These are phyloP conservation scores for Ophiocordyceps camponoti-saundersi DNA, from an alignment of 2,329 filamentous ascomycete genomes.

Conservation along the genomic window DNA sequence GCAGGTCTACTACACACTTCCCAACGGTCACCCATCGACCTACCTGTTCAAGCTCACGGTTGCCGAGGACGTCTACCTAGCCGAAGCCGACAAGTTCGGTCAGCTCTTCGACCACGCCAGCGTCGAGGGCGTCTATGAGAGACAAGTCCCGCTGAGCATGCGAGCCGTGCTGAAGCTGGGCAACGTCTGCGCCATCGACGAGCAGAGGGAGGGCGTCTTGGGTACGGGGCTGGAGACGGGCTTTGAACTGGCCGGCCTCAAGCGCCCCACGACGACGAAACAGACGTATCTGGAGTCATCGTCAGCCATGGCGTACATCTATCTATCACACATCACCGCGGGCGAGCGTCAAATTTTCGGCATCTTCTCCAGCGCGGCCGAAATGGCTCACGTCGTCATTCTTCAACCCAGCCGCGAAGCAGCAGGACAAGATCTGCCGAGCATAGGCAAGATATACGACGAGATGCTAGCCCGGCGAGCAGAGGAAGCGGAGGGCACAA, in stretches of 20 bases:
- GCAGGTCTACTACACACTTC: conserved; percentile 82
- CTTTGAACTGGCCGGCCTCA: conserved; percentile 69
- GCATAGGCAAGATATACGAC: conserved; percentile 73
- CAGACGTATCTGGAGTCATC: conserved; percentile 58
- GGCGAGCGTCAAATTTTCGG: conserved; percentile 90
- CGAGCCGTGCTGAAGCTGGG: conserved; percentile 80
- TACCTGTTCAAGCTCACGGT: conserved; percentile 92
- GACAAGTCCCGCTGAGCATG: conserved; percentile 71
- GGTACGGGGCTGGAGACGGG: conserved; percentile 87
- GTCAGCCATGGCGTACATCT: conserved; percentile 65
- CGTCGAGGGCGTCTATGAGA: conserved; percentile 95
- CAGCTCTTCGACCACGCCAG: conserved; percentile 79
- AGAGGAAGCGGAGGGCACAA: conserved; percentile 48
- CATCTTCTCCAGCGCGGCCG: conserved; percentile 68
- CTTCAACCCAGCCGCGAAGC: conserved; percentile 61
- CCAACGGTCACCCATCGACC: conserved; percentile 85
- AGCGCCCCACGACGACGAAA: conserved; percentile 44
- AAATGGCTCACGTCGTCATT: conserved; percentile 75
- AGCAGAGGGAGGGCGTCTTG: conserved; percentile 74
- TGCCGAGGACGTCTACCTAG: conserved; percentile 72
- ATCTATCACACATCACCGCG: conserved; percentile 80
- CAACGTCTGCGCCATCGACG: conserved; percentile 84
- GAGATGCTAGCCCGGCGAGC: conserved; percentile 54
- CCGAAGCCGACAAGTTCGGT: conserved; percentile 67
- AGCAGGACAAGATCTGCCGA: conserved; percentile 65